These are phyloP conservation scores for Nicotiana undulata DNA, from an alignment of 257 asterid genomes.

Conservation along the genomic window DNA sequence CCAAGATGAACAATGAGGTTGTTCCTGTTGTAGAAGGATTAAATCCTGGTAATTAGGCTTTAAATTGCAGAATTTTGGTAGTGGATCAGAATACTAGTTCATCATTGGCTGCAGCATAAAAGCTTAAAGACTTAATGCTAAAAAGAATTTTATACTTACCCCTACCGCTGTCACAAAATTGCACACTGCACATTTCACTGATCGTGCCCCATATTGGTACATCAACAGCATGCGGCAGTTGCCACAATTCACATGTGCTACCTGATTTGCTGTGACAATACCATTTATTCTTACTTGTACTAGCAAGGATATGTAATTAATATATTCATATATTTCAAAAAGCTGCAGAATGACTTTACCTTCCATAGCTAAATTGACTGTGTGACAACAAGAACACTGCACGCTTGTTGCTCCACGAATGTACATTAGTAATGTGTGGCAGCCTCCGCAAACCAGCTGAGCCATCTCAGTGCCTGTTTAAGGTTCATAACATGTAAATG, in stretches of 20 bases:
- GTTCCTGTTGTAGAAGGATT: neutral
- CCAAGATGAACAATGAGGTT: neutral
- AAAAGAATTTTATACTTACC: constrained; percentile 22
- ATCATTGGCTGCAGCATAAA: neutral
- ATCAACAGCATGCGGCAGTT: constrained; percentile 44
- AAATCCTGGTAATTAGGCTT: neutral
- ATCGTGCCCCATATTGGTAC: constrained; percentile 49
- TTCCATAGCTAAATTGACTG: constrained; percentile 48
- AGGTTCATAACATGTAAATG: neutral
- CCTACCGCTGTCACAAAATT: constrained; percentile 43
- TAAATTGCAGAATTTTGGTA: neutral
- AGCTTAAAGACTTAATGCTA: neutral
- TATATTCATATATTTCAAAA: neutral
- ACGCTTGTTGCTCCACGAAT: constrained; percentile 54
- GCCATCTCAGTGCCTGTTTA: constrained; percentile 53
- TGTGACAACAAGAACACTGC: constrained; percentile 55
- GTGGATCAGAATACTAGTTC: neutral
- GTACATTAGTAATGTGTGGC: constrained; percentile 53
- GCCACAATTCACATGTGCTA: constrained; percentile 55
- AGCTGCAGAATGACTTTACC: constrained; percentile 14
- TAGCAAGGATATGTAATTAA: neutral
- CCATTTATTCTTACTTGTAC: neutral
- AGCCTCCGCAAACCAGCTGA: constrained; percentile 52
- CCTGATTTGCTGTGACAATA: constrained; percentile 41
- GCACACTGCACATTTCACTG: constrained; percentile 55